phyloP scores from a whole-genome alignment of 305 asterid genomes.

The Rubia balearica region DNA sequence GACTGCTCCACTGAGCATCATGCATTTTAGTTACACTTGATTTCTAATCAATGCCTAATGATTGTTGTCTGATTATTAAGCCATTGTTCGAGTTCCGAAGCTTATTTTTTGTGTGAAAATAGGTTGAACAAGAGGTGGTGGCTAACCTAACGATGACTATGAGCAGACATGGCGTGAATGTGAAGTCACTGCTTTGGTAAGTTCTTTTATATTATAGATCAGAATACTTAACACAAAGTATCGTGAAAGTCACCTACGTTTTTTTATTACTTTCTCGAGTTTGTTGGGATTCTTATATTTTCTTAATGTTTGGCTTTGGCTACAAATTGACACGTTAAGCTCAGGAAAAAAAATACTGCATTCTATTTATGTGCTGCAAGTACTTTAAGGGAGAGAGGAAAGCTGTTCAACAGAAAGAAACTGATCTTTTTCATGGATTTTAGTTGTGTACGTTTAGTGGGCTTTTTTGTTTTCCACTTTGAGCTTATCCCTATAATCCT shows the following conservation, averaged over 20 bases:
- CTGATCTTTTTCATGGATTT: too few species aligned
- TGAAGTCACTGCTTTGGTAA: slow-evolving; percentile 82
- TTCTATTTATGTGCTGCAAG: too few species aligned
- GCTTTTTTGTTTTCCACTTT: too few species aligned
- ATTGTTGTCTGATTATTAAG: background rate
- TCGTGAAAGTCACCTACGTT: background rate
- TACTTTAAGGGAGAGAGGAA: too few species aligned
- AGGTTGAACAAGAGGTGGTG: slow-evolving; percentile 85
- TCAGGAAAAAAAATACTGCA: too few species aligned
- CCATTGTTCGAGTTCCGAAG: slow-evolving; percentile 6
- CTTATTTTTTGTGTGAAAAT: slow-evolving; percentile 14
- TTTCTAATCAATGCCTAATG: background rate
- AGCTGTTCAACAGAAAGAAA: too few species aligned
- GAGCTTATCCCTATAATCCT: too few species aligned
- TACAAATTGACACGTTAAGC: too few species aligned
- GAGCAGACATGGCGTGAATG: slow-evolving; percentile 57
- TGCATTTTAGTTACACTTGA: background rate
- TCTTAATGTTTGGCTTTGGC: too few species aligned
- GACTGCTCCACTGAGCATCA: background rate
- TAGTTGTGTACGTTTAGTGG: too few species aligned
- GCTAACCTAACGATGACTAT: slow-evolving; percentile 65
- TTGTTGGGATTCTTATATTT: too few species aligned
- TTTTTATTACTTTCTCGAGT: background rate
- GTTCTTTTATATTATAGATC: slow-evolving; percentile 10
- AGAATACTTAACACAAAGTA: background rate